Percentiles rank a stretch among this genome's conserved stretches.
Conservation (phyloP, 495 filamentous ascomycete genomes). For the Xylaria palmicola region DNA sequence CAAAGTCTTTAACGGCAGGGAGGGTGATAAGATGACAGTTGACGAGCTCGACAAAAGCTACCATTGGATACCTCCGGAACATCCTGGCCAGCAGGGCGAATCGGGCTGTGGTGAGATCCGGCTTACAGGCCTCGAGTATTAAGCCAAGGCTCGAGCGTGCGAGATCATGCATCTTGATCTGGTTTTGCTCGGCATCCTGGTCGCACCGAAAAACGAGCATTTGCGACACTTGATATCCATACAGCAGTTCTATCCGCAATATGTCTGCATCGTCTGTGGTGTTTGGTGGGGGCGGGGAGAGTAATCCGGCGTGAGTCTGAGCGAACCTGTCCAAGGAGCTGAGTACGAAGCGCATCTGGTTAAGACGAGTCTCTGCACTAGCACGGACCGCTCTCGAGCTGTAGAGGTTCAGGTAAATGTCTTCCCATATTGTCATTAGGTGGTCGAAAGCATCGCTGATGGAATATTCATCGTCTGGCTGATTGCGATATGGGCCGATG, state of each 20-base stretch:
- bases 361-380: background rate
- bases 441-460: conserved; percentile 17
- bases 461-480: background rate
- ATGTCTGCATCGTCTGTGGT: background rate
- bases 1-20: background rate
- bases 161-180: conserved; percentile 10
- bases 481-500: background rate
- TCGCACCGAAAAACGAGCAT: conserved; percentile 16
- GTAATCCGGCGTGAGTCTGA: background rate
- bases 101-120: background rate
- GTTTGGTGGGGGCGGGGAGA: background rate
- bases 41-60: conserved; percentile 15
- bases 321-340: conserved; percentile 4
- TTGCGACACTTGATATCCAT: conserved; percentile 20
- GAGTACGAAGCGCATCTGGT: conserved; percentile 7
- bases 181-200: conserved; percentile 4
- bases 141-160: conserved; percentile 16
- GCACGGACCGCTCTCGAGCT: background rate
- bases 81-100: conserved; percentile 17
- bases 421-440: conserved; percentile 24
- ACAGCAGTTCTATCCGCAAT: conserved; percentile 16
- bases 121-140: conserved; percentile 5
- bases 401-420: conserved; percentile 21
- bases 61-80: conserved; percentile 15
- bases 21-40: conserved; percentile 9